Evolutionary conservation across 306 rosid genomes (phyloP).

Genomic region (Casuarina glauca): DNA sequence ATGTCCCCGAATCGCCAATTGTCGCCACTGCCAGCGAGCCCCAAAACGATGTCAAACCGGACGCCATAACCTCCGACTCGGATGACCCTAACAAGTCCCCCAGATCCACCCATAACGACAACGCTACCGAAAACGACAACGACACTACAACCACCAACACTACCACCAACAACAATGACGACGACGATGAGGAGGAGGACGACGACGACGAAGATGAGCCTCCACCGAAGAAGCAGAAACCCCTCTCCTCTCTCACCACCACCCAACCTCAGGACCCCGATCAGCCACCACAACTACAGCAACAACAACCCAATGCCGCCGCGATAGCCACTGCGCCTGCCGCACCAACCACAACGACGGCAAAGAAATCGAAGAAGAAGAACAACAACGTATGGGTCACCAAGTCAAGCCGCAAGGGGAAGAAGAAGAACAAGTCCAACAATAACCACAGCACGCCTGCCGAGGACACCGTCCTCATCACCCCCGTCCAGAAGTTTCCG

Average conservation of each 20-base stretch:
- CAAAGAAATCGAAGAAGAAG: conserved; percentile 91
- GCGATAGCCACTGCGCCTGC: conserved; percentile 23
- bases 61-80: conserved; percentile 70
- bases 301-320: conserved; percentile 21
- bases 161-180: conserved; percentile 26
- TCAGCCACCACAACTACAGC: not conserved
- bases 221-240: conserved; percentile 81
- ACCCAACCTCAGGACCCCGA: conserved; percentile 33
- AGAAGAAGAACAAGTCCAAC: conserved; percentile 72
- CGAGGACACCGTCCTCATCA: conserved; percentile 76
- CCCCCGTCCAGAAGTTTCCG: conserved; percentile 83
- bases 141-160: conserved; percentile 18
- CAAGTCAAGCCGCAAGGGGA: conserved; percentile 82
- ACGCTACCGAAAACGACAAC: conserved; percentile 45
- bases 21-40: conserved; percentile 50
- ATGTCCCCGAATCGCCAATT: conserved; percentile 24
- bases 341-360: conserved; percentile 32
- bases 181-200: conserved; percentile 34
- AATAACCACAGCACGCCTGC: conserved; percentile 45
- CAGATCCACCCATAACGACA: conserved; percentile 43
- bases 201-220: conserved; percentile 79
- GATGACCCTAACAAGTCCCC: conserved; percentile 53
- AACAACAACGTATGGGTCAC: conserved; percentile 88
- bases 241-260: conserved; percentile 65
- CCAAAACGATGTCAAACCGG: conserved; percentile 47